Evolutionary conservation across 371 early-diverging fungal genomes (phyloP).

Genomic region (Cladochytrium tenue): DNA sequence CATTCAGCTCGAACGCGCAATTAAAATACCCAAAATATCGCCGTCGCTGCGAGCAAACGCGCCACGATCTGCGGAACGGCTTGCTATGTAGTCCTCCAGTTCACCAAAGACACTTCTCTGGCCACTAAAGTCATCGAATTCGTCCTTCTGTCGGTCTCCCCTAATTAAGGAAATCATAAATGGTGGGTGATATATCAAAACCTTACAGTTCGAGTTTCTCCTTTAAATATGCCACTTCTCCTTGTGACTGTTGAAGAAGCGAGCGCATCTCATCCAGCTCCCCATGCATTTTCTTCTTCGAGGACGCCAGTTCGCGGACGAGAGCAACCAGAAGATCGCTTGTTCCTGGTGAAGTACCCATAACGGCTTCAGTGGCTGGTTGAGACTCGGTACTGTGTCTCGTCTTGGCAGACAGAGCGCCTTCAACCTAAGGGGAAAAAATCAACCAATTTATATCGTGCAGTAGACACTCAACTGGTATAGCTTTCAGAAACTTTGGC

Average conservation of each 20-base stretch:
- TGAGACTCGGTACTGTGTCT: too few relatives aligned
- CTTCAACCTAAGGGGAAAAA: background rate
- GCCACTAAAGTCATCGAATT: background rate
- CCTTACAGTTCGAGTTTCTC: background rate
- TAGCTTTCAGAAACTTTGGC: background rate
- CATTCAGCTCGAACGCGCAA: too few relatives aligned
- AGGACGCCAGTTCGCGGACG: constrained; percentile 51
- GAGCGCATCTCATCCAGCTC: constrained; percentile 42
- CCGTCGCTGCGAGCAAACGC: too few relatives aligned
- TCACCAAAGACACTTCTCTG: constrained; percentile 39
- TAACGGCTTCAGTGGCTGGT: background rate
- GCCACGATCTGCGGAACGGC: background rate
- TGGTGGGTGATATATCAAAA: background rate
- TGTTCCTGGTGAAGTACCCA: background rate
- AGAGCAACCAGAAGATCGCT: constrained; percentile 35
- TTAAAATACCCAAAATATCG: too few relatives aligned
- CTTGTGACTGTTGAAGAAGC: background rate
- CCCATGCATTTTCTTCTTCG: constrained; percentile 45
- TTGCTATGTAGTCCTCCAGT: constrained; percentile 20
- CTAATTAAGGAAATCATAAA: too few relatives aligned
- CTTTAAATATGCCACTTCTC: background rate
- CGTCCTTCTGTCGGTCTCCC: background rate
- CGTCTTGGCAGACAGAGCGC: background rate
- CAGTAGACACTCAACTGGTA: too few relatives aligned
- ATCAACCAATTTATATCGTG: background rate